Conservation (phyloP, 345 rosid genomes). For the Combretum micranthum region DNA sequence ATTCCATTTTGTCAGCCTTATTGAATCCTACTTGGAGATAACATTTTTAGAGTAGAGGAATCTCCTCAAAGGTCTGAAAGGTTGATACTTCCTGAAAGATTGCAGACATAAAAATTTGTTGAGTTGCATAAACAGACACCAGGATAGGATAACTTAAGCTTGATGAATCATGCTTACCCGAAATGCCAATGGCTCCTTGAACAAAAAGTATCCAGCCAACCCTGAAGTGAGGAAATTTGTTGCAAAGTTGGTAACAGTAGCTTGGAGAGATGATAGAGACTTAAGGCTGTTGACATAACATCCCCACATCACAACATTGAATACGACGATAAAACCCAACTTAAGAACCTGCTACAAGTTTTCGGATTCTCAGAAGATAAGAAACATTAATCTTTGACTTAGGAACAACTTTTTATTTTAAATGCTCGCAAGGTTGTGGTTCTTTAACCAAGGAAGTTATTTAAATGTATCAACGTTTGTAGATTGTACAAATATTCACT, state of each 20-base stretch:
- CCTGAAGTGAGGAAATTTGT: conserved; percentile 83
- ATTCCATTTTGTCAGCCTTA: too few relatives aligned
- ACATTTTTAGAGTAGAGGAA: too few relatives aligned
- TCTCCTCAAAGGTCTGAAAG: too few relatives aligned
- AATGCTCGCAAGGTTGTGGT: not conserved
- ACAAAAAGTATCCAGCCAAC: conserved; percentile 70
- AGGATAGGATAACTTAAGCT: not conserved
- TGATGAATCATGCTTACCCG: conserved; percentile 29
- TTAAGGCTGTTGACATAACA: conserved; percentile 85
- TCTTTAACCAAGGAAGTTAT: not conserved
- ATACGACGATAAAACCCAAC: conserved; percentile 53
- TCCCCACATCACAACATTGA: conserved; percentile 85
- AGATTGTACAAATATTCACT: not conserved
- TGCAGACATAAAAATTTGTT: too few relatives aligned
- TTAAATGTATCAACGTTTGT: not conserved
- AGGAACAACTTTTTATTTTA: not conserved
- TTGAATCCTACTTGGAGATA: too few relatives aligned
- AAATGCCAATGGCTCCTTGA: conserved; percentile 46
- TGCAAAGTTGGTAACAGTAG: conserved; percentile 78
- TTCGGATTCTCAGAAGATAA: not conserved
- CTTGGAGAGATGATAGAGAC: conserved; percentile 85
- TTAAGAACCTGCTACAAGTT: conserved; percentile 35
- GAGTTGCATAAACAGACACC: too few relatives aligned
- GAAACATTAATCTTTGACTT: not conserved
- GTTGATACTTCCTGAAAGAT: too few relatives aligned